A percentile compares a stretch with the other conserved stretches of the same genome.
phyloP scores from a whole-genome alignment of 208 protist species.

The Plasmodiophora brassicae region DNA sequence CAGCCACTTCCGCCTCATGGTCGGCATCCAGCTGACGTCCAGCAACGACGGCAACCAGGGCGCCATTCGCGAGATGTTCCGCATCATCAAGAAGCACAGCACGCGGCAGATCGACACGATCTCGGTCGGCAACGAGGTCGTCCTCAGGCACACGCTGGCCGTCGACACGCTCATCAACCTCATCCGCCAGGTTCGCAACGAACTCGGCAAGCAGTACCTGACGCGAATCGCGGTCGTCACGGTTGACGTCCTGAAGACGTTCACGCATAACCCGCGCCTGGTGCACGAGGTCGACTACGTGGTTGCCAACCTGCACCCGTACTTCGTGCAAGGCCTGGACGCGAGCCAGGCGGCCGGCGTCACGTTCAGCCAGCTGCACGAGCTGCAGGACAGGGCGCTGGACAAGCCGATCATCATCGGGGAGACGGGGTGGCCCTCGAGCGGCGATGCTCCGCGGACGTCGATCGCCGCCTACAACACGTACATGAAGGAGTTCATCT shows the following conservation, averaged over 20 bases:
- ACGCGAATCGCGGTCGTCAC: background rate
- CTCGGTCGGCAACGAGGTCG: background rate
- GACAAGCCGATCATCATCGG: constrained; percentile 13
- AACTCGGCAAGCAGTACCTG: background rate
- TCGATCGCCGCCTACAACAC: background rate
- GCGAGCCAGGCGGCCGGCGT: background rate
- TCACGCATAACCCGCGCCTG: background rate
- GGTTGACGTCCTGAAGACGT: background rate
- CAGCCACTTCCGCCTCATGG: background rate
- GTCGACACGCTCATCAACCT: background rate
- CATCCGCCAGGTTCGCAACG: background rate
- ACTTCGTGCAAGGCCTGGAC: background rate
- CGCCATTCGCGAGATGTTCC: background rate
- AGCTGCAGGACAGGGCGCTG: background rate
- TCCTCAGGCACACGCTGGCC: background rate
- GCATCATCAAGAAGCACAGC: background rate
- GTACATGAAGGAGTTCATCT: constrained; percentile 26
- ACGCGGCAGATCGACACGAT: constrained; percentile 9
- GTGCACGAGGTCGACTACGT: background rate
- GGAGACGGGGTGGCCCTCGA: constrained; percentile 1
- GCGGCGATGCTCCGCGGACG: background rate
- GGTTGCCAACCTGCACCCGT: constrained; percentile 8
- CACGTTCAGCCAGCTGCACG: constrained; percentile 11
- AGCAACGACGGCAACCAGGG: background rate
- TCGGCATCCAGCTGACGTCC: background rate